Evolutionary conservation across 106 monocot genomes (phyloP), one percentile per base, ranked within the genome.

Genomic region (Dendrobium huoshanense): DNA sequence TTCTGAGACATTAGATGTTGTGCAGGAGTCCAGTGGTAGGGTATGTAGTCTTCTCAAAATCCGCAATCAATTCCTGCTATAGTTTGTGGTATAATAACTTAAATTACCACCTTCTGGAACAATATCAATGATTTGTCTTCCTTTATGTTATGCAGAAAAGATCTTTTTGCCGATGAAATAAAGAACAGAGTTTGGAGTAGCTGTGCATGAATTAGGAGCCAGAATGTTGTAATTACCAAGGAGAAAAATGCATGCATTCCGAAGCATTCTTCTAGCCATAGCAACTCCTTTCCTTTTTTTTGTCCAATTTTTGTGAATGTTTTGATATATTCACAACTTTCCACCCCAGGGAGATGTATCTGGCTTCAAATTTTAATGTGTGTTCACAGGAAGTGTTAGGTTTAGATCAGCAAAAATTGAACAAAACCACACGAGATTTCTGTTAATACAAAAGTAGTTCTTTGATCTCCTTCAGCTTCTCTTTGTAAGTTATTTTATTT

Each of bases 1-100:
- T 70, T 64, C 68, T 24, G 85, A 90, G 25, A 84, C 95, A 25
- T 44, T 95, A 73, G 87, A 87, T 76, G 79, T 85, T 72, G 82
- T 83, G 75, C 85, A 85, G 55, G 88, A 85, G 29, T 79, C 84
- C 1, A 90, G 86, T 18, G 4, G 65, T 48, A 72, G 79, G 84
- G 94, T 94, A 86, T 84, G 67, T 19, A 49, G 72, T 37, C 72
- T n/a, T 73, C 29, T 73, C 55, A 16, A 10, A 74, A 56, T n/a
- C 7, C 5, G 9, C 24, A 4, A 4, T n/a, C 2, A 15, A 4
- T 33, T 33, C 4, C 4, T 33, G 37, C 4, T 72, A 1, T 33
- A 72, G 27, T 40, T 40, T 3, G 4, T 33, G 72, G 40, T 16
- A 15, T 29, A 72, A n/a, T 58, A 61, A 61, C 18, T 22, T 6